Conservation (phyloP, 768 basidiomycete species). For the Kwoniella europaea region DNA sequence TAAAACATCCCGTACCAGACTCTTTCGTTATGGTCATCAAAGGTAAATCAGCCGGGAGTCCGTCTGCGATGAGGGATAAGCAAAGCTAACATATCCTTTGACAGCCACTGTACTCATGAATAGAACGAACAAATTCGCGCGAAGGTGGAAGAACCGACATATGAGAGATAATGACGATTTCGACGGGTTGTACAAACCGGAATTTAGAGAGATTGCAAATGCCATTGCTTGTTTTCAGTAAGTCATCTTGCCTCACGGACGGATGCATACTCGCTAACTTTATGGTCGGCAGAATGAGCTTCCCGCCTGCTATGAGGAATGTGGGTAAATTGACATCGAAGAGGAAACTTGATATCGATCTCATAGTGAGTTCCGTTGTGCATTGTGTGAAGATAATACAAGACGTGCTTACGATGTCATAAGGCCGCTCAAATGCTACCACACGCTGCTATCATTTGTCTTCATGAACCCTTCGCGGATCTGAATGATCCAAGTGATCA, state of each 20-base stretch:
- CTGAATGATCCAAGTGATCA: conserved; percentile 39
- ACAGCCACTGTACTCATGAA: conserved; percentile 39
- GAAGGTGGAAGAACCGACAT: conserved; percentile 53
- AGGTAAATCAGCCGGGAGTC: conserved; percentile 18
- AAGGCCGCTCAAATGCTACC: conserved; percentile 53
- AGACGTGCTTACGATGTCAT: not conserved
- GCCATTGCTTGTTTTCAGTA: conserved; percentile 51
- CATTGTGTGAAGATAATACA: not conserved
- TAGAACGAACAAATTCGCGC: conserved; percentile 39
- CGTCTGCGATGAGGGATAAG: not conserved
- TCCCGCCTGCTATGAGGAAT: conserved; percentile 42
- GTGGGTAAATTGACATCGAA: conserved; percentile 31
- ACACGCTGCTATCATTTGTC: conserved; percentile 44
- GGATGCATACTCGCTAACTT: not conserved
- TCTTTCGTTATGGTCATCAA: conserved; percentile 45
- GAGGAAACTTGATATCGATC: conserved; percentile 42
- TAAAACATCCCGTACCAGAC: conserved; percentile 50
- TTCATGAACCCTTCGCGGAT: conserved; percentile 53
- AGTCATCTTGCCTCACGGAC: conserved; percentile 13
- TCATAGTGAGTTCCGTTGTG: conserved; percentile 38
- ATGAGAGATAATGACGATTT: conserved; percentile 48
- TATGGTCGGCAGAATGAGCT: conserved; percentile 45
- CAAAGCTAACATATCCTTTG: not conserved
- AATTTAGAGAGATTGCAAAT: conserved; percentile 51
- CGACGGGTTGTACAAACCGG: conserved; percentile 46